phyloP scores from a whole-genome alignment of 495 filamentous ascomycete genomes.

The Neurospora sp. region DNA sequence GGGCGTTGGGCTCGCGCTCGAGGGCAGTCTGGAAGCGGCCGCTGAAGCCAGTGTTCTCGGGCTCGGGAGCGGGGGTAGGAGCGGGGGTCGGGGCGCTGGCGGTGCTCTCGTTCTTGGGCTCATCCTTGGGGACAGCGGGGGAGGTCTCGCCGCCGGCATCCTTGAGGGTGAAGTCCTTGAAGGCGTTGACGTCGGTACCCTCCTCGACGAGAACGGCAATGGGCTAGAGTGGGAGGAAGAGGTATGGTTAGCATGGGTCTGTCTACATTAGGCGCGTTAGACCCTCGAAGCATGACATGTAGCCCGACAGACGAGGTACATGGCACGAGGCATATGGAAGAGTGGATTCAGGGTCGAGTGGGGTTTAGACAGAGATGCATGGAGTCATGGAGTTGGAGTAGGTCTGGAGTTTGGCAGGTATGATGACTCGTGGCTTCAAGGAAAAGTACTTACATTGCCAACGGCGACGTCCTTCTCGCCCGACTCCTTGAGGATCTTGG shows the following conservation, averaged over 20 bases:
- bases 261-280: constrained; percentile 15
- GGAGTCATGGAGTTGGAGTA: constrained; percentile 11
- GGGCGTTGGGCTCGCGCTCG: constrained; percentile 64
- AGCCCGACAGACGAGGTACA: neutral
- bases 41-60: constrained; percentile 63
- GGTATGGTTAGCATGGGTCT: neutral
- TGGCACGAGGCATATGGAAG: neutral
- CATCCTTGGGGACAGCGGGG: constrained; percentile 41
- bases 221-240: constrained; percentile 46
- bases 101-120: constrained; percentile 44
- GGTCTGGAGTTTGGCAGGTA: neutral
- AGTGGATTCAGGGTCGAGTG: constrained; percentile 5
- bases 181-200: constrained; percentile 71
- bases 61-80: constrained; percentile 46
- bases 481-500: constrained; percentile 86
- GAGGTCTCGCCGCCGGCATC: constrained; percentile 82
- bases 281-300: neutral
- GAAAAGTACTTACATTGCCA: constrained; percentile 65
- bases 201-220: constrained; percentile 95
- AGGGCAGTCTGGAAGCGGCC: constrained; percentile 74
- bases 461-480: constrained; percentile 94
- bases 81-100: constrained; percentile 47
- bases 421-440: neutral
- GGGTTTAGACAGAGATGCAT: constrained; percentile 1
- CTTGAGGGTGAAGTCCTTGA: constrained; percentile 76